Percentiles rank a stretch among this genome's conserved stretches.
phyloP scores from a whole-genome alignment of 768 basidiomycete genomes.

The Mycena pura region DNA sequence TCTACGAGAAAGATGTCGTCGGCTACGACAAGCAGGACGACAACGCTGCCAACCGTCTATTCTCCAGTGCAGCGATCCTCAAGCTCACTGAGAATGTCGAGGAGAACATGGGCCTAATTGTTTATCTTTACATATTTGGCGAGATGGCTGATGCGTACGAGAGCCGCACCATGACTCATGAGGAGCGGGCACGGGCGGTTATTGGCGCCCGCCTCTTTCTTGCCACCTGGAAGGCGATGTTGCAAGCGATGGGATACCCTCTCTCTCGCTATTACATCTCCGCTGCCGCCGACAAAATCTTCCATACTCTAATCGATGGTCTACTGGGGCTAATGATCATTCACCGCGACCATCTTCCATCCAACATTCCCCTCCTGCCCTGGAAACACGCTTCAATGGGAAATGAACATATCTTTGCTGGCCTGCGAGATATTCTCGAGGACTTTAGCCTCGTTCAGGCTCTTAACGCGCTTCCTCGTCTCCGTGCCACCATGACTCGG shows the following conservation, averaged over 20 bases:
- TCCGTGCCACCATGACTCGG: neutral
- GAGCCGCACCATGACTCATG: constrained; percentile 2
- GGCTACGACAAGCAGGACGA: too few species aligned
- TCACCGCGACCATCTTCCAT: too few species aligned
- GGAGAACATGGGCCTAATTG: constrained; percentile 3
- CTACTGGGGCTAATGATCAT: too few species aligned
- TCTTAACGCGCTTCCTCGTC: neutral
- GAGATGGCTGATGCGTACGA: constrained; percentile 6
- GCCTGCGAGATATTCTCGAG: neutral
- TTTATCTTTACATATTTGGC: neutral
- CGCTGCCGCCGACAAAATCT: neutral
- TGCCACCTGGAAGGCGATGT: constrained; percentile 2
- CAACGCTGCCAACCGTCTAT: neutral
- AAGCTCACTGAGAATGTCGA: neutral
- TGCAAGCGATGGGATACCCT: constrained; percentile 1
- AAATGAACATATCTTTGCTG: constrained; percentile 8
- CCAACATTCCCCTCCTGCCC: neutral
- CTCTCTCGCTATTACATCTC: constrained; percentile 9
- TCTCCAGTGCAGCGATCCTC: neutral
- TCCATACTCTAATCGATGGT: constrained; percentile 3
- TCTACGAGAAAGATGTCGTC: constrained; percentile 7
- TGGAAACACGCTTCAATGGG: constrained; percentile 1
- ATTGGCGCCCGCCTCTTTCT: constrained; percentile 6
- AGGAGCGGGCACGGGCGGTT: neutral
- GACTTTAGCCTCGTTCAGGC: constrained; percentile 11